Evolutionary conservation across 768 basidiomycete species (phyloP), one percentile per base, ranked within the genome.

Genomic region (Boletus pseudo-olivaceus): DNA sequence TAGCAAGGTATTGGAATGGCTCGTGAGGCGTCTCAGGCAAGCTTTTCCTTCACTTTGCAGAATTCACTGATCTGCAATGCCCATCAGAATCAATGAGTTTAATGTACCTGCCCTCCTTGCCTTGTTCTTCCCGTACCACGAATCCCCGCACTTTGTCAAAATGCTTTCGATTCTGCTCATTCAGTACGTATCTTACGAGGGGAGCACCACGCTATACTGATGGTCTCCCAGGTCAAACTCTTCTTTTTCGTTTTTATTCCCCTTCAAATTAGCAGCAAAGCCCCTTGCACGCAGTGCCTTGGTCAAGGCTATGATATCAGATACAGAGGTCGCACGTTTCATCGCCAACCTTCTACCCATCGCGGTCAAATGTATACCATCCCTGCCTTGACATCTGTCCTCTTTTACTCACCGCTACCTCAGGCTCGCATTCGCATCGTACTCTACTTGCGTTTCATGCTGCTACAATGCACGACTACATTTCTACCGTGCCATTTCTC

Each of bases 91-190:
- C 27, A 81, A 98, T 65, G 94, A 98, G 67, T 93, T 98, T 75
- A 97, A 98, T 63, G 78, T 95, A 50, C 81, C 87, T 50, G 78
- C 81, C 23, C 66, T 94, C 27, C 77, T 98, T 7, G 73, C 85
- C 8, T 75, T 93, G 23, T 98, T 98, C 72, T 73, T 98, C 30
- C 97, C 97, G 0, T 98, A 96, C 67, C 93, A 98, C 64, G 92
- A 95, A 61, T 90, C 95, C 5, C 85, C 90, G 0, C 93, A 98
- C 67, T 98, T 98, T 70, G 81, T 88, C 9, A 96, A 97, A 62
- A 91, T 98, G 79, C 76, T 97, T 26, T 83, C 89, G 2, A 93
- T 99, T 62, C 73, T 98, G 49, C 82, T 87, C 62, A 80, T 93
- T 53, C 77, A 79, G 89, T 90, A 59, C 26, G 83, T 73, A 3